Conservation (phyloP, 75 land plant species). For the Gnetum montanum region DNA sequence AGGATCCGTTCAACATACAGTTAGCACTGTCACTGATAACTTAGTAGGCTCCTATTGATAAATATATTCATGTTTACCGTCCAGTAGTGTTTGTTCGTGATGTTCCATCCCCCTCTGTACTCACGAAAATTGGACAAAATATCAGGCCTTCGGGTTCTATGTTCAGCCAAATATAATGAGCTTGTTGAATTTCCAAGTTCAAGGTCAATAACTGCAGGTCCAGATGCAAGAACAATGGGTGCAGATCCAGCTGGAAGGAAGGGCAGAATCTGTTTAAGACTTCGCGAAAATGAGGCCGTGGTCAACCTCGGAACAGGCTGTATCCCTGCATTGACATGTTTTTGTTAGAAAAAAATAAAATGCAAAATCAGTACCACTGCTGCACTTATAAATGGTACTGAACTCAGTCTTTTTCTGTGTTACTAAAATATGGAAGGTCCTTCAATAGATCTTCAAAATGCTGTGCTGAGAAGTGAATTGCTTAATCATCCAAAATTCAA, state of each 20-base stretch:
- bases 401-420: too few relatives aligned
- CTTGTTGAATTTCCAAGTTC: conserved; percentile 1
- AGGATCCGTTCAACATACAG: too few relatives aligned
- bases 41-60: too few relatives aligned
- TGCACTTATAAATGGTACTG: too few relatives aligned
- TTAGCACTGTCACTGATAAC: too few relatives aligned
- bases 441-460: too few relatives aligned
- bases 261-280: conserved; percentile 7
- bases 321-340: conserved; percentile 2
- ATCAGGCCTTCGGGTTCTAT: conserved; percentile 64
- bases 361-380: too few relatives aligned
- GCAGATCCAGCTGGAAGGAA: conserved; percentile 6
- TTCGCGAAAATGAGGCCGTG: background rate
- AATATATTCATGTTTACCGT: conserved; percentile 38
- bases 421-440: too few relatives aligned
- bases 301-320: background rate
- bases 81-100: conserved; percentile 75
- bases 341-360: too few relatives aligned
- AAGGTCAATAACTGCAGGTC: conserved; percentile 1
- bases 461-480: too few relatives aligned
- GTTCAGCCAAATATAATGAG: conserved; percentile 50
- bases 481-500: too few relatives aligned
- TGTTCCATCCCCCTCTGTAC: conserved; percentile 81
- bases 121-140: conserved; percentile 33
- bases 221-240: background rate